These are phyloP conservation scores for Spiraea crenata DNA, from an alignment of 331 rosid genomes.

Conservation along the genomic window DNA sequence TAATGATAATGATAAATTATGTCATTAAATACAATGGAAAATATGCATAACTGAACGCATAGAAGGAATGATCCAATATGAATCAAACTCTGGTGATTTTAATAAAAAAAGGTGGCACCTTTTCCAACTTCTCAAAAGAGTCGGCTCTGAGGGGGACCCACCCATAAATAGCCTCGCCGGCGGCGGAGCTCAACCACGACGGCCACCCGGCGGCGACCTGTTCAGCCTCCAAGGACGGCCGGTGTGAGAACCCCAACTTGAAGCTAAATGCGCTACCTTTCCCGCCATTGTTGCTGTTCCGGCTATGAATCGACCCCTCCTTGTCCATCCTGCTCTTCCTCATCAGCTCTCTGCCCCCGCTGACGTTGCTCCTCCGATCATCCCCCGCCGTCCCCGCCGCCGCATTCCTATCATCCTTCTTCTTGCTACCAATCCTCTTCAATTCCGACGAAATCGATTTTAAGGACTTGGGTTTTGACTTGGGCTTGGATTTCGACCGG, in stretches of 20 bases:
- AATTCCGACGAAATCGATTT: background rate
- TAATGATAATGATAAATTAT: too few species aligned
- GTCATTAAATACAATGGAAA: too few species aligned
- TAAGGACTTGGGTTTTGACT: background rate
- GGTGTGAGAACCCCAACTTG: slow-evolving; percentile 43
- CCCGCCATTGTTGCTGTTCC: slow-evolving; percentile 15
- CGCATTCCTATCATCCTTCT: background rate
- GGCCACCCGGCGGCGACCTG: slow-evolving; percentile 99
- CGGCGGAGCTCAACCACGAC: slow-evolving; percentile 74
- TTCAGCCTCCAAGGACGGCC: slow-evolving; percentile 61
- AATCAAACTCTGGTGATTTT: too few species aligned
- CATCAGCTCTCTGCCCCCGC: slow-evolving; percentile 33
- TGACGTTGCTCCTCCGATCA: slow-evolving; percentile 20
- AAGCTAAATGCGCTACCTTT: slow-evolving; percentile 46
- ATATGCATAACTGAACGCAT: too few species aligned
- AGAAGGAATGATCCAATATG: too few species aligned
- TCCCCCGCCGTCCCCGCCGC: slow-evolving; percentile 16
- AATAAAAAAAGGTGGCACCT: slow-evolving; percentile 38
- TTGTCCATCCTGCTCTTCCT: slow-evolving; percentile 45
- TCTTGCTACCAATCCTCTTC: background rate
- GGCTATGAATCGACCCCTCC: slow-evolving; percentile 20
- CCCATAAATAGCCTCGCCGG: slow-evolving; percentile 86
- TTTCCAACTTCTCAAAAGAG: slow-evolving; percentile 80
- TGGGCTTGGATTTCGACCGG: background rate
- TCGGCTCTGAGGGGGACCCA: slow-evolving; percentile 97